Percentiles rank a stretch among this genome's conserved stretches.
Conservation (phyloP, 331 rosid species). For the Malus hybrid region DNA sequence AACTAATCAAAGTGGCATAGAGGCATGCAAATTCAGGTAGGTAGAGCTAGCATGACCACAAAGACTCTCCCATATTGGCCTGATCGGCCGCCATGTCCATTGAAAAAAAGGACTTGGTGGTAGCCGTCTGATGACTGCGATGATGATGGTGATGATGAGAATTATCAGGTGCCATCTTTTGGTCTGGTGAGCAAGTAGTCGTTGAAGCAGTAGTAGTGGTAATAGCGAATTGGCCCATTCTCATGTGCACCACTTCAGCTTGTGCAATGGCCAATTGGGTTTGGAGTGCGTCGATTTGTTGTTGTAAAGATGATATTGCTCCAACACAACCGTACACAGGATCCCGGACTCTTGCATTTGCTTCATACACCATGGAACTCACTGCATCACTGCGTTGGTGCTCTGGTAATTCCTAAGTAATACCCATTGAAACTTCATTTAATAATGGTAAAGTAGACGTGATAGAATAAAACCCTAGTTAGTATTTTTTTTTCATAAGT, state of each 20-base stretch:
- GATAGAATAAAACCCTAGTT: too few relatives aligned
- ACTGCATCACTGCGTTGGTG: constrained; percentile 90
- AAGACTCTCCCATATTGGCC: constrained; percentile 49
- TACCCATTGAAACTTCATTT: neutral
- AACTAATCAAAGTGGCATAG: neutral
- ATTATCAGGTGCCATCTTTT: constrained; percentile 11
- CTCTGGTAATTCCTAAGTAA: constrained; percentile 64
- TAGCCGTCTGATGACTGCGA: neutral
- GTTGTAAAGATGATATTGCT: constrained; percentile 86
- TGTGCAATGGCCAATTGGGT: constrained; percentile 72
- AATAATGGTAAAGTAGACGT: too few relatives aligned
- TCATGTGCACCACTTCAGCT: constrained; percentile 78
- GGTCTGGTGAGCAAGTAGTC: neutral
- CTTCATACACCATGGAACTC: constrained; percentile 95
- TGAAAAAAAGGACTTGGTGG: constrained; percentile 57
- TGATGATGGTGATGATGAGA: neutral
- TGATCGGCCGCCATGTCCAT: constrained; percentile 60
- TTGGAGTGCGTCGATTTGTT: constrained; percentile 76
- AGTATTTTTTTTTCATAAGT: too few relatives aligned
- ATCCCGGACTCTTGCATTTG: constrained; percentile 82
- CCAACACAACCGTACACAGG: constrained; percentile 97
- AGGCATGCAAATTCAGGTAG: constrained; percentile 4
- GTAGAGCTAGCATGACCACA: constrained; percentile 65
- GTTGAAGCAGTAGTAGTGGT: constrained; percentile 19
- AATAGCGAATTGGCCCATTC: constrained; percentile 39